Evolutionary conservation across 345 rosid genomes (phyloP), one percentile per base, ranked within the genome.

Genomic region (Combretum micranthum): DNA sequence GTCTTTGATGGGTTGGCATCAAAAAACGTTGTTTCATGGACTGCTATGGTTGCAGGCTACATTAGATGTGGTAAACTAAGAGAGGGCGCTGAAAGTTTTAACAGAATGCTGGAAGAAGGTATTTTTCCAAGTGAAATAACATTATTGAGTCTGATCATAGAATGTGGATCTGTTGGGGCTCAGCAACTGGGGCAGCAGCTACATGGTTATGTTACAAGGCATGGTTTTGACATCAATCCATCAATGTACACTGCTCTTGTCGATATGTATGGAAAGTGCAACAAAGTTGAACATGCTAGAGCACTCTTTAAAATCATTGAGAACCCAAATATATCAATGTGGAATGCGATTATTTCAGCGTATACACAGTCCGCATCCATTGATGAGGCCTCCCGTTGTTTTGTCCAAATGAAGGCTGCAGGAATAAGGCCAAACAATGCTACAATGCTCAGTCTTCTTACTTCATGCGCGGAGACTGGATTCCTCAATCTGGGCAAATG

Each of bases 181-280:
- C 4, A 59, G 37, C 61, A 48, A 39, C 39, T 70, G 17, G 83
- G 86, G 58, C 78, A 62, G 56, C 70, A 61, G 46, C 48, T 78
- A 55, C 86, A 81, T 55, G 73, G 65, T 13, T 81, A 70, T 50
- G 49, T 72, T 55, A 52, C 66, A 62, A 64, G 79, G 62, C 64
- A 64, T 20, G 47, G 64, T 53, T 64, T 46, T 16, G 21, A 9
- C 19, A 42, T 63, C 47, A 65, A 76, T 23, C 19, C 47, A 60
- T 64, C 70, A 53, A 47, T 72, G 48, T 46, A 57, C 16, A 65
- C 76, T 50, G 76, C 78, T 62, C 62, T 80, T 60, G 63, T 77
- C 44, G 76, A 77, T 55, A 75, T 75, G 85, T 80, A 80, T 22
- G 85, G 80, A 56, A 80, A 77, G 65, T 65, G 82, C 26, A 62